Base-by-base conservation (phyloP, 345 rosid species). In the Citrus glauca region DNA sequence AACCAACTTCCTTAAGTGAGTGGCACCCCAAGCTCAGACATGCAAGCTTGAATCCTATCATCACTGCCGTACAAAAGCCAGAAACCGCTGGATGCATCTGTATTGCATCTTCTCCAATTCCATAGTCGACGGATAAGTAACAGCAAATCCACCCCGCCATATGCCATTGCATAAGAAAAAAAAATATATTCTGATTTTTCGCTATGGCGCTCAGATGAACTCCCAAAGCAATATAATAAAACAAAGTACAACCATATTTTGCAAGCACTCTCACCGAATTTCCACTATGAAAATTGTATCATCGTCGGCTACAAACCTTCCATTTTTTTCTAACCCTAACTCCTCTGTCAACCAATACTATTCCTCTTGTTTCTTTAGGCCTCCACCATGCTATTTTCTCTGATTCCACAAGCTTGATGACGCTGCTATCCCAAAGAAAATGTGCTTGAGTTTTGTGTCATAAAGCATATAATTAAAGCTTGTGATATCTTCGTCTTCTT, bases 331-430 rank as follows among this genome's bases (percentile, higher is more conserved):
- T 67, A 0, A 78, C 79, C 3, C 81, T 78, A 40, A 90, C 94
- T 48, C 48, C 73, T 84, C 73, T 79, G 67, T 95, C 99, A 64
- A 91, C 72, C 98, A 96, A 93, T 57, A 92, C 96, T 1, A 90
- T 83, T 8, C 95, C 97, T 70, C 97, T 86, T 16, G 89, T 92
- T 82, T 88, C 83, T 25, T 77, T 74, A 2, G 94, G 93, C 78
- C 90, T 87, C 95, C 94, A 93, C 97, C 98, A 90, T 24, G 85
- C 80, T 91, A 91, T 78, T 95, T 92, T 65, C 99, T 82, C 22
- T 79, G 85, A 28, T 95, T 89, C 93, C 96, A 92, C 22, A 92
- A 76, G 53, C 83, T 85, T 0, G 96, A 83, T 3, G 98, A 92
- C 0, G 93, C 96, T 0, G 92, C 97, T 2, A 95, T 89, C 25